Conservation (phyloP, 2,329 filamentous ascomycete species). For the Phialophora tarda region DNA sequence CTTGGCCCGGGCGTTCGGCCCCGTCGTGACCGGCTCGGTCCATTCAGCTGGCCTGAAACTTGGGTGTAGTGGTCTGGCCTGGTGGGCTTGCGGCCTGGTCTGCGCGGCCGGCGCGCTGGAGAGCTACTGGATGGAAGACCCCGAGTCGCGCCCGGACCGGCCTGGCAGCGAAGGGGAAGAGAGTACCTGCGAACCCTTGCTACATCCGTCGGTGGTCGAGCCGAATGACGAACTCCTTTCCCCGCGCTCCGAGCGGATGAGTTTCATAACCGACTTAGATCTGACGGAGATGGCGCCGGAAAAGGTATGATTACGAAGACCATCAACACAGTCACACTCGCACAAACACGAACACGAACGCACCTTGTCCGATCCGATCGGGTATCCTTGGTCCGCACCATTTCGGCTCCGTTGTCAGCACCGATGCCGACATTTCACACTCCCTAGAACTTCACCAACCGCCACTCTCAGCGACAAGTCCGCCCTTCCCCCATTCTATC, state of each 20-base stretch:
- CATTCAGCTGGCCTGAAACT: constrained; percentile 79
- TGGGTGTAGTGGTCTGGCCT: constrained; percentile 85
- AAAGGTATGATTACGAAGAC: constrained; percentile 23
- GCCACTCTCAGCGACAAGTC: not conserved
- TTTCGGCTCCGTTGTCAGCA: not conserved
- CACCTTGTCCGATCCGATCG: not conserved
- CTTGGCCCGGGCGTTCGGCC: constrained; percentile 84
- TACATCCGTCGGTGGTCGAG: constrained; percentile 40
- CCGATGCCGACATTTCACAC: not conserved
- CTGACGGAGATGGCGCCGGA: constrained; percentile 25
- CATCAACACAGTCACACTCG: no score
- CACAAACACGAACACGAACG: not conserved
- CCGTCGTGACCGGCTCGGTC: constrained; percentile 82
- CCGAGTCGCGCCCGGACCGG: constrained; percentile 54
- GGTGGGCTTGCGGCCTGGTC: constrained; percentile 86
- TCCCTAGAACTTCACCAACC: not conserved
- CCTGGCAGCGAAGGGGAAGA: constrained; percentile 50
- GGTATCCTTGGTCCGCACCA: not conserved
- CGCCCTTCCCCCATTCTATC: constrained; percentile 6
- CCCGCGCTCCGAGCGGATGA: constrained; percentile 14
- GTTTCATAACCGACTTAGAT: constrained; percentile 37
- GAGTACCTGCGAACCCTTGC: constrained; percentile 42
- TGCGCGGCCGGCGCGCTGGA: constrained; percentile 75
- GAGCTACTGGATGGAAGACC: constrained; percentile 76
- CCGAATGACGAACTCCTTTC: constrained; percentile 25